Evolutionary conservation across 2,329 filamentous ascomycete genomes (phyloP), one percentile per base, ranked within the genome.

Genomic region (Alternaria sp.): DNA sequence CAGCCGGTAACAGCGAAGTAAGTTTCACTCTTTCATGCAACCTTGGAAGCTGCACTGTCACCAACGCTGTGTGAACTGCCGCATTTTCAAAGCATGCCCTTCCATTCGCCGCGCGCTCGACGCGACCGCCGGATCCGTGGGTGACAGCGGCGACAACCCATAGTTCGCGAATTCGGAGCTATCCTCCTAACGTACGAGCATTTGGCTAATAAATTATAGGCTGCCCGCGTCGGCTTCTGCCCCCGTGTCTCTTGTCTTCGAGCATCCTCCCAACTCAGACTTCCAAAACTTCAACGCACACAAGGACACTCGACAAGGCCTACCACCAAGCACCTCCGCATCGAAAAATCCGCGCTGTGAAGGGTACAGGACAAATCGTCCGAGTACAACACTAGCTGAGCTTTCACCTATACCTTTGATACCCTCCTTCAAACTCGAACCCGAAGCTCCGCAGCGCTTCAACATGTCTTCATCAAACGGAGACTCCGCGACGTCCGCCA

Each of bases 1-100:
- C 61, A 61, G 57, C 47, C 69, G 61, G 63, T 75, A 68, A 73
- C 64, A 60, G 67, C 72, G 65, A 69, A 70, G 72, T 75, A 67
- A 67, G 71, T 70, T 26, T 18, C 41, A 20, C 26, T 20, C 46
- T 21, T 14, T 37, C 15, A 25, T n/a, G 18, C 20, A 15, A 18
- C 37, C 37, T 18, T 41, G 37, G 37, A 18, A 18, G 25, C 20
- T 53, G n/a, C 47, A 18, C 45, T 12, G 15, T 21, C 49, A 51
- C 21, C 23, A 6, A 21, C 15, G 12, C 43, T 33, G 23, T n/a
- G 21, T 58, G 21, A 18, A 45, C 33, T 44, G 33, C 30, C 12
- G 26, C 26, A 46, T 41, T 30, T 41, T 45, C 20, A 43, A 55
- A 28, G 49, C 7, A 20, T 55, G 50, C 51, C 28, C 58, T 55